Evolutionary conservation across 768 basidiomycete species (phyloP).

Genomic region (Suillus occidentalis): DNA sequence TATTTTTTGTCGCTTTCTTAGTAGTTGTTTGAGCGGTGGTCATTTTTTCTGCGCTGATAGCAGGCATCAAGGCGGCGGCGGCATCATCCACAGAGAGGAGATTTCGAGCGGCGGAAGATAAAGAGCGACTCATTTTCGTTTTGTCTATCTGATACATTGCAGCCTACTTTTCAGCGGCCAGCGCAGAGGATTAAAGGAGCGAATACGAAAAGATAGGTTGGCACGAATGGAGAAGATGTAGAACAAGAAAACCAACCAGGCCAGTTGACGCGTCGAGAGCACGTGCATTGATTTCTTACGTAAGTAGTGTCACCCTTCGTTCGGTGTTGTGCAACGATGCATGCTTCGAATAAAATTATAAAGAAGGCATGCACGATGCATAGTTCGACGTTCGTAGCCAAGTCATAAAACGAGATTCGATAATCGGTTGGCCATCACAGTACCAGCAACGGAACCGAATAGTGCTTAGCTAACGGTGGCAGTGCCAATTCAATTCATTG

Average conservation of each 20-base stretch:
- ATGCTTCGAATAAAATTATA: no score
- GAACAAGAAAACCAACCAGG: slow-evolving; percentile 16
- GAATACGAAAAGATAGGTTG: slow-evolving; percentile 16
- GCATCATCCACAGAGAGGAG: slow-evolving; percentile 17
- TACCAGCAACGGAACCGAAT: no score
- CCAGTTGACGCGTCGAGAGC: slow-evolving; percentile 21
- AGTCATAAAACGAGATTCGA: no score
- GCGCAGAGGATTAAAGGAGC: slow-evolving; percentile 25
- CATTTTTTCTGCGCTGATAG: background rate
- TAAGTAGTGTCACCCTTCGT: background rate
- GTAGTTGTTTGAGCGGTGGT: background rate
- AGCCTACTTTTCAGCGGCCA: slow-evolving; percentile 22
- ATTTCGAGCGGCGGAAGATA: slow-evolving; percentile 10
- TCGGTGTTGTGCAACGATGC: no score
- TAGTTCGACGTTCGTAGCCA: no score
- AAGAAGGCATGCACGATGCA: no score
- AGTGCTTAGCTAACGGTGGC: background rate
- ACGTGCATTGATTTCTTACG: slow-evolving; percentile 31
- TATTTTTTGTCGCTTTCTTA: background rate
- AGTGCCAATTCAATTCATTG: background rate
- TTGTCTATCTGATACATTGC: slow-evolving; percentile 18
- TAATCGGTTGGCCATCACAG: no score
- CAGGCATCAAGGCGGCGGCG: slow-evolving; percentile 13
- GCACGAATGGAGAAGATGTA: slow-evolving; percentile 3
- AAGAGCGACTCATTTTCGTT: slow-evolving; percentile 10